Conservation (phyloP, 202 grass and related monocot species). For the Dendrocalamus latiflorus region DNA sequence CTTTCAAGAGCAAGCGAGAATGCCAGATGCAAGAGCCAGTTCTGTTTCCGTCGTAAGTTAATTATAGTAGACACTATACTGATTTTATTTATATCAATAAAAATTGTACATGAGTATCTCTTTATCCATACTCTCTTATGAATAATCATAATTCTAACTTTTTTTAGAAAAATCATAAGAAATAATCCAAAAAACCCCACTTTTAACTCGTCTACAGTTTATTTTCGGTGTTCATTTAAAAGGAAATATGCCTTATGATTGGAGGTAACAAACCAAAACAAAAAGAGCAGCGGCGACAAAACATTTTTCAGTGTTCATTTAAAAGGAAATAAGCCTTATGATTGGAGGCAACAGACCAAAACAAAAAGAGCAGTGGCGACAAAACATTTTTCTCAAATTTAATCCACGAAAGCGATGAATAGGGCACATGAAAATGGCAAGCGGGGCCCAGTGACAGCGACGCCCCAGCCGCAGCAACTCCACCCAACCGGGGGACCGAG, state of each 20-base stretch:
- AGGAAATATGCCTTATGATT: too few relatives aligned
- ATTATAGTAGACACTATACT: too few relatives aligned
- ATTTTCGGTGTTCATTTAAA: background rate
- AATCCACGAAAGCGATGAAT: background rate
- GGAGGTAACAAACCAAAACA: too few relatives aligned
- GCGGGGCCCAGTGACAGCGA: constrained; percentile 7
- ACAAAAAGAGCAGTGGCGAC: background rate
- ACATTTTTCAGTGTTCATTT: too few relatives aligned
- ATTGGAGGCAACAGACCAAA: constrained; percentile 10
- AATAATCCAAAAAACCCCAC: too few relatives aligned
- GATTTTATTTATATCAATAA: too few relatives aligned
- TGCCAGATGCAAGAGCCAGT: background rate
- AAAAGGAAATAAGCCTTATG: background rate
- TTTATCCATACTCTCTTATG: too few relatives aligned
- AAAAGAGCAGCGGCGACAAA: too few relatives aligned
- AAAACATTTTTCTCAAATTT: background rate
- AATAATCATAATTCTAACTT: too few relatives aligned
- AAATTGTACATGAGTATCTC: too few relatives aligned
- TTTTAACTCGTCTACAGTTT: background rate
- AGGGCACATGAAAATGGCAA: background rate
- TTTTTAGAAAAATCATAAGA: too few relatives aligned
- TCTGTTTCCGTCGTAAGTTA: background rate
- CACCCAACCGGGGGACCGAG: background rate
- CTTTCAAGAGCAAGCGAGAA: background rate
- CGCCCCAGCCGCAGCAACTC: background rate